A percentile compares a stretch with the other conserved stretches of the same genome.
Conservation (phyloP, 148 eudicot genomes). For the Fagopyrum tataricum region DNA sequence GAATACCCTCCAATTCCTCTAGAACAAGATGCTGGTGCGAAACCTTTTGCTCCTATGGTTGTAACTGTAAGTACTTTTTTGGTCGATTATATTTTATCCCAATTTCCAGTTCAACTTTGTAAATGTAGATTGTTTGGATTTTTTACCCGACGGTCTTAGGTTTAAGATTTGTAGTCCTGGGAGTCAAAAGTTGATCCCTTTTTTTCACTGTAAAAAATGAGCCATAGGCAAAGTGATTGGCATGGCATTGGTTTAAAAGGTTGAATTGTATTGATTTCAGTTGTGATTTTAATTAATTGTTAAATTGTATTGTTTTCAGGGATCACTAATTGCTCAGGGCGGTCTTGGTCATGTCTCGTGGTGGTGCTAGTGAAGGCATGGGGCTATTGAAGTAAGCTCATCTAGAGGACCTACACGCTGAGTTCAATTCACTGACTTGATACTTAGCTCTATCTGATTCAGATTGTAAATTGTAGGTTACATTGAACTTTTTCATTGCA, state of each 20-base stretch:
- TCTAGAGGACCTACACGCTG: background rate
- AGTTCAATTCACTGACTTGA: background rate
- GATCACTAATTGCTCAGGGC: constrained; percentile 13
- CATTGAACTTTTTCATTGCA: background rate
- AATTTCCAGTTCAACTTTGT: background rate
- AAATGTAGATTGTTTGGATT: background rate
- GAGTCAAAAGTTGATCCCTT: background rate
- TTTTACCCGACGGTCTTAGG: background rate
- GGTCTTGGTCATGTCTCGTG: constrained; percentile 14
- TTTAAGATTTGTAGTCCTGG: background rate
- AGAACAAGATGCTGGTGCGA: constrained; percentile 50
- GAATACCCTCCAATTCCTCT: constrained; percentile 65
- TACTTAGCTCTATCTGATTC: background rate
- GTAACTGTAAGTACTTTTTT: constrained; percentile 49
- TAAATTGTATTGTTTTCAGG: background rate
- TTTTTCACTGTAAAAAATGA: background rate
- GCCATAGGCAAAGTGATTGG: background rate
- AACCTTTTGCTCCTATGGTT: constrained; percentile 92
- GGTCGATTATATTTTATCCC: background rate
- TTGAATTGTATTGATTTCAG: background rate
- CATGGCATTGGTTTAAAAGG: background rate
- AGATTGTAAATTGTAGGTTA: background rate
- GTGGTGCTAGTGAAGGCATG: constrained; percentile 4
- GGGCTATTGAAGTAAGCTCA: background rate
- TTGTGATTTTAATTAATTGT: too few species aligned